Percentiles rank a stretch among this genome's conserved stretches.
Conservation (phyloP, 805 yeast species). For the Dipodascus geniculatus region DNA sequence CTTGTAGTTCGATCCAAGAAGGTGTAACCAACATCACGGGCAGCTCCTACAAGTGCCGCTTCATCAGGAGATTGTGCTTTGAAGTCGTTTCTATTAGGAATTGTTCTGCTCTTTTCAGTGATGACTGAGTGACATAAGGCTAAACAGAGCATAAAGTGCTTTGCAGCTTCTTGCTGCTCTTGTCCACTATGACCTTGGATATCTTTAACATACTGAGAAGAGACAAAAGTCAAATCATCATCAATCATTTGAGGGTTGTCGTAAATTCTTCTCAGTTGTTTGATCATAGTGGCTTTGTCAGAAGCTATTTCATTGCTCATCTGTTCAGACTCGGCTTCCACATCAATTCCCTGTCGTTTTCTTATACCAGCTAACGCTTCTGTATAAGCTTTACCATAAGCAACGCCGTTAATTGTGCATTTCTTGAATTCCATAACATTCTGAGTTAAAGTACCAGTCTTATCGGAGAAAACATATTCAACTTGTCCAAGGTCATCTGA, state of each 20-base stretch:
- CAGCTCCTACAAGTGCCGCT: constrained; percentile 65
- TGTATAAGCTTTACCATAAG: constrained; percentile 67
- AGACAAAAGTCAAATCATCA: constrained; percentile 44
- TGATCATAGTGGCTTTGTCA: constrained; percentile 40
- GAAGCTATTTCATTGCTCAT: constrained; percentile 31
- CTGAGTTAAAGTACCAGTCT: constrained; percentile 76
- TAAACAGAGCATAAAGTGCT: constrained; percentile 49
- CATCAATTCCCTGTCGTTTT: constrained; percentile 47
- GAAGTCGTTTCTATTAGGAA: constrained; percentile 33
- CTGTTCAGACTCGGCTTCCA: constrained; percentile 28
- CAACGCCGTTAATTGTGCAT: constrained; percentile 54
- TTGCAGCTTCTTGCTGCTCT: constrained; percentile 37
- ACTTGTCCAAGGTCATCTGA: constrained; percentile 79
- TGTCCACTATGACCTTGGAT: constrained; percentile 30
- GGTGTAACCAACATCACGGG: constrained; percentile 60
- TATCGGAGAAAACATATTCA: constrained; percentile 72
- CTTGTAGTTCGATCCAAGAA: constrained; percentile 43
- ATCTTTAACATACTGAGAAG: constrained; percentile 47
- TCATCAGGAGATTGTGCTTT: constrained; percentile 83
- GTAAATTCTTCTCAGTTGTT: constrained; percentile 24
- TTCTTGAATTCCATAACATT: constrained; percentile 75
- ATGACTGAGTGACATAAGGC: constrained; percentile 70
- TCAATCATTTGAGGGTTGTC: constrained; percentile 40
- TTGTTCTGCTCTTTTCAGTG: constrained; percentile 36
- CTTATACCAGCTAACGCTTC: constrained; percentile 67